Evolutionary conservation across 2,329 filamentous ascomycete species (phyloP).

Genomic region (Epichloe bromicola): DNA sequence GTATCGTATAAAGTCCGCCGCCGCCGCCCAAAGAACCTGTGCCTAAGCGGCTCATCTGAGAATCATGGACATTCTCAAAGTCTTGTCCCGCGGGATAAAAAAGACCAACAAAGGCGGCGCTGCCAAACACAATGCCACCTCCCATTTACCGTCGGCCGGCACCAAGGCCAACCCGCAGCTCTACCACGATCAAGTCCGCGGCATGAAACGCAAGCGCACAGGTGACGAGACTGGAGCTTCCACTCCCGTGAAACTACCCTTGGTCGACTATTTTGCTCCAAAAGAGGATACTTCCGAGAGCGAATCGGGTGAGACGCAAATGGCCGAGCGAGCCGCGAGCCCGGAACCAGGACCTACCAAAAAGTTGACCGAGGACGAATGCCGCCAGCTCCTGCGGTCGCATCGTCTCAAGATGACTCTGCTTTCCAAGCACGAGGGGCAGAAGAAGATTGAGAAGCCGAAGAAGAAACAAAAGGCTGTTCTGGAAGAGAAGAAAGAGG

Average conservation of each 20-base stretch:
- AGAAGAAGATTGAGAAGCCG: conserved; percentile 36
- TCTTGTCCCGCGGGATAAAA: conserved; percentile 60
- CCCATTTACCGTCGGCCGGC: conserved; percentile 51
- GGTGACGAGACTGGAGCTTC: conserved; percentile 21
- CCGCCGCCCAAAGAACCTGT: not conserved
- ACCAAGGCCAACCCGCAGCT: conserved; percentile 55
- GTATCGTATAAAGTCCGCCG: not conserved
- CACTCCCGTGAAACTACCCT: conserved; percentile 24
- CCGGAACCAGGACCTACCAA: conserved; percentile 15
- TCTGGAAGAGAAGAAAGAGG: conserved; percentile 32
- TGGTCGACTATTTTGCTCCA: conserved; percentile 47
- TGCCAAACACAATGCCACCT: conserved; percentile 16
- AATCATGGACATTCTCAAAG: conserved; percentile 58
- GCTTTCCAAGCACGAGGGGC: conserved; percentile 39
- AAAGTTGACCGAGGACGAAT: conserved; percentile 52
- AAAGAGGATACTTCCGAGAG: conserved; percentile 23
- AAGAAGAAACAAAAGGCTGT: conserved; percentile 39
- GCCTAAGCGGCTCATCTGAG: not conserved
- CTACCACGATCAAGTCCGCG: conserved; percentile 43
- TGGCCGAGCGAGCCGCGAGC: conserved; percentile 16
- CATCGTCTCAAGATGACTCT: conserved; percentile 79
- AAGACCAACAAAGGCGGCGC: conserved; percentile 28
- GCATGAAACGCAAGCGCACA: conserved; percentile 43
- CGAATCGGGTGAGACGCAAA: conserved; percentile 11
- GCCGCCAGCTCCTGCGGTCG: conserved; percentile 59